Evolutionary conservation across 2,329 filamentous ascomycete species (phyloP), one percentile per base, ranked within the genome.

Genomic region (Fusarium scirpi): DNA sequence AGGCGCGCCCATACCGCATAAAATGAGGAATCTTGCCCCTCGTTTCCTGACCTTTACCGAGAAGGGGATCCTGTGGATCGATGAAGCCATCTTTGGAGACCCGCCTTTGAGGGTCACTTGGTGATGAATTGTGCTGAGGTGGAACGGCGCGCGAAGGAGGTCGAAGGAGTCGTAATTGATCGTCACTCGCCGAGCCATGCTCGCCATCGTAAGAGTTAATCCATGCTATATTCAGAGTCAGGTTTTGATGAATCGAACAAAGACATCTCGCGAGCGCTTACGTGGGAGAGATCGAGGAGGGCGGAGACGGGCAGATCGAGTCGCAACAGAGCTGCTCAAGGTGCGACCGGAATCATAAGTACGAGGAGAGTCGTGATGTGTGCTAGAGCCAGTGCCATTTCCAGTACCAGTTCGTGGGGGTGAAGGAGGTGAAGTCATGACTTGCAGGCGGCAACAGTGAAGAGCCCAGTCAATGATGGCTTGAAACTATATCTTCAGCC

Each of bases 81-180:
- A 85, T 76, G 61, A 81, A 86, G 24, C 85, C 85, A 74, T 86
- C 85, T 54, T 78, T 79, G 8, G 85, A 86, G 13, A 86, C 78
- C 45, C 84, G 81, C 38, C 83, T 77, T 32, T 80, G 75, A 16
- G 78, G 76, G 29, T 82, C 78, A 62, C 76, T 74, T 24, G 83
- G 83, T 3, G 77, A 75, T 38, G 80, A 79, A 65, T 85, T 85
- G 72, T 82, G 82, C 16, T 83, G 80, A 6, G 83, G 78, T 16
- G 74, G 77, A 10, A 80, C 75, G 25, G 81, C 74, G n/a, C 79
- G 79, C 3, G 76, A 74, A 3, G 84, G 84, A 27, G 78, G 78
- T 46, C 72, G 78, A 16, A 85, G 76, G 20, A 83, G 75, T 25
- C 76, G 76, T 24, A 82, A 77, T 65, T 84, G 82, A 38, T 82